Evolutionary conservation across 257 asterid species (phyloP).

Genomic region (Gynochthodes officinalis): DNA sequence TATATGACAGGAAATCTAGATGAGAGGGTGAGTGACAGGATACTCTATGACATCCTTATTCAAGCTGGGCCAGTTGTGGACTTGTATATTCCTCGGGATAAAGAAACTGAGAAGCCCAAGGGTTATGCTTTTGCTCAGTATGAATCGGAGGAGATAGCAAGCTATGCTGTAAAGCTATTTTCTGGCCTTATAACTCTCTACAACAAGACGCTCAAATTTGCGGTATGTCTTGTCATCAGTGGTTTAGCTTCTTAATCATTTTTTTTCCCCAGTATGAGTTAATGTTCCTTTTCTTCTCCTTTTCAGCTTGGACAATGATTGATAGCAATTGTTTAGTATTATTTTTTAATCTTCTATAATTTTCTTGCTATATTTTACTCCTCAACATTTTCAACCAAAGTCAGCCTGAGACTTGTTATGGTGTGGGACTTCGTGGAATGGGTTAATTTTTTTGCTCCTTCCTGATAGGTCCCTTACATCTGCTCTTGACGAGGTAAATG

Average conservation of each 20-base stretch:
- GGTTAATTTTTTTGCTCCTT: neutral
- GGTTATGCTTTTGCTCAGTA: conserved; percentile 90
- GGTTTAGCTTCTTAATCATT: neutral
- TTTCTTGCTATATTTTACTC: neutral
- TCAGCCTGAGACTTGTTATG: neutral
- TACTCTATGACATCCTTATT: conserved; percentile 87
- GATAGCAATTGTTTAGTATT: neutral
- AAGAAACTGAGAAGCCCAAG: conserved; percentile 75
- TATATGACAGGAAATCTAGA: conserved; percentile 69
- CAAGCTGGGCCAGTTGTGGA: conserved; percentile 91
- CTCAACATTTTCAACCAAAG: neutral
- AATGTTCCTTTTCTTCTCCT: neutral
- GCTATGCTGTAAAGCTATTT: conserved; percentile 90
- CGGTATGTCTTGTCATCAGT: conserved; percentile 35
- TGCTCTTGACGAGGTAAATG: conserved; percentile 18
- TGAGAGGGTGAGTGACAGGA: conserved; percentile 79
- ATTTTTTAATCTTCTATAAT: neutral
- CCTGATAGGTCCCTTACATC: neutral
- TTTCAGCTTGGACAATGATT: neutral
- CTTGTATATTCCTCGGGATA: conserved; percentile 76
- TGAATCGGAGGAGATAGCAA: conserved; percentile 85
- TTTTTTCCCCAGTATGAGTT: neutral
- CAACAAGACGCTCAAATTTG: conserved; percentile 74
- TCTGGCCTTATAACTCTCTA: conserved; percentile 78
- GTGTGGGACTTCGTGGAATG: conserved; percentile 9